Evolutionary conservation across 2,329 filamentous ascomycete genomes (phyloP).

Genomic region (Teratosphaeria viscida): DNA sequence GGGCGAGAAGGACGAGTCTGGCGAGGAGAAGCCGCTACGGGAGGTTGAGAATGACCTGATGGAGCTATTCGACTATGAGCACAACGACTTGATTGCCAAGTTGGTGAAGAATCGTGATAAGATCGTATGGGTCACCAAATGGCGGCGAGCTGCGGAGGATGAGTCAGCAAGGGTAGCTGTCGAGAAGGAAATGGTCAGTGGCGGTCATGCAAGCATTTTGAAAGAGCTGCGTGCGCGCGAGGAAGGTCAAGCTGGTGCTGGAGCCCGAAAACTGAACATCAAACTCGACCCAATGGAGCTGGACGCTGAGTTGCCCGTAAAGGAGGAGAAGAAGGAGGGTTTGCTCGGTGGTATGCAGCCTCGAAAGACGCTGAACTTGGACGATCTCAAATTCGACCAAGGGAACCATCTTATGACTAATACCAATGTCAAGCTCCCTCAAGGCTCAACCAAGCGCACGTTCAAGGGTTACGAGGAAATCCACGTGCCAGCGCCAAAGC

Average conservation of each 20-base stretch:
- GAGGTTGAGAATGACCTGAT: slow-evolving; percentile 98
- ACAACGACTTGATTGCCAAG: slow-evolving; percentile 84
- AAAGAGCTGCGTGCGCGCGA: slow-evolving; percentile 74
- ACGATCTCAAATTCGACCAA: slow-evolving; percentile 94
- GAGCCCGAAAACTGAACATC: slow-evolving; percentile 60
- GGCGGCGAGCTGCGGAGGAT: slow-evolving; percentile 72
- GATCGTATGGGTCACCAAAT: slow-evolving; percentile 86
- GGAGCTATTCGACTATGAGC: slow-evolving; percentile 96
- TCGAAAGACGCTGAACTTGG: slow-evolving; percentile 78
- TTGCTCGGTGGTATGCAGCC: slow-evolving; percentile 78
- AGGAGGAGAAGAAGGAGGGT: slow-evolving; percentile 52
- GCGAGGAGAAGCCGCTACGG: slow-evolving; percentile 72
- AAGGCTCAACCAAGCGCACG: slow-evolving; percentile 86
- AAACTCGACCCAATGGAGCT: slow-evolving; percentile 81
- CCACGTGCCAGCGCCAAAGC: slow-evolving; percentile 87
- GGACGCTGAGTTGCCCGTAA: slow-evolving; percentile 35
- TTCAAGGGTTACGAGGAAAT: slow-evolving; percentile 99
- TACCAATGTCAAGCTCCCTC: slow-evolving; percentile 81
- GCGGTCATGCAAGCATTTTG: slow-evolving; percentile 75
- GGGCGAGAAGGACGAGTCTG: slow-evolving; percentile 59
- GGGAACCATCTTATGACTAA: slow-evolving; percentile 99
- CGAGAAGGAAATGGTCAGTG: slow-evolving; percentile 83
- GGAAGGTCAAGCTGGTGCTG: slow-evolving; percentile 44
- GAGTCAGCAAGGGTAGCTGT: slow-evolving; percentile 61
- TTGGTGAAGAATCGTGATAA: slow-evolving; percentile 87